Conservation (phyloP, 2,329 filamentous ascomycete genomes). For the Blastomyces percursus region DNA sequence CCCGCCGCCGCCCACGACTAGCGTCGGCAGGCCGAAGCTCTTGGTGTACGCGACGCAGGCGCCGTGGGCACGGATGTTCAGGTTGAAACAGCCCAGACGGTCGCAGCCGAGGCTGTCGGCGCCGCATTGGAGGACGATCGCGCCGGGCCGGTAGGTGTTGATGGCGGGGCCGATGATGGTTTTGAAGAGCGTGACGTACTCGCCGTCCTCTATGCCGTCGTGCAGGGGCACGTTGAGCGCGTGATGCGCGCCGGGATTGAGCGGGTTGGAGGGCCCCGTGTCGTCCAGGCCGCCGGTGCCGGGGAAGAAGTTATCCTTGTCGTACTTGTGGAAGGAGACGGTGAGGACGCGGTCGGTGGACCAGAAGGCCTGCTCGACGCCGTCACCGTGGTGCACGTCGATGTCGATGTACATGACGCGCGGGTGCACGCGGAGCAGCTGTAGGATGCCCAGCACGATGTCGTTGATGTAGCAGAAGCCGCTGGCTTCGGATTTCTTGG, state of each 20-base stretch:
- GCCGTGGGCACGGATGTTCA: slow-evolving; percentile 90
- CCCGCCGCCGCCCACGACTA: slow-evolving; percentile 87
- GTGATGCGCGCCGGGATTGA: slow-evolving; percentile 80
- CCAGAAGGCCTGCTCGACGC: slow-evolving; percentile 84
- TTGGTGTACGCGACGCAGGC: slow-evolving; percentile 87
- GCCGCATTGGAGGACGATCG: slow-evolving; percentile 90
- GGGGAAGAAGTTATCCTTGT: slow-evolving; percentile 73
- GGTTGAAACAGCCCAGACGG: slow-evolving; percentile 86
- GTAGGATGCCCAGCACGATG: slow-evolving; percentile 85
- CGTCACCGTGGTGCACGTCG: slow-evolving; percentile 83
- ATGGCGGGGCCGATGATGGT: slow-evolving; percentile 68
- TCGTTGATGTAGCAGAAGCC: slow-evolving; percentile 99
- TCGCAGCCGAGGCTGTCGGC: slow-evolving; percentile 92
- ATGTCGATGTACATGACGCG: slow-evolving; percentile 93
- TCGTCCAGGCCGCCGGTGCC: slow-evolving; percentile 80
- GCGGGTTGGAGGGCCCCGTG: slow-evolving; percentile 70
- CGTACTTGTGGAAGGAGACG: slow-evolving; percentile 93
- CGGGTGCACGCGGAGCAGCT: slow-evolving; percentile 69
- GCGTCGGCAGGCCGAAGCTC: slow-evolving; percentile 63
- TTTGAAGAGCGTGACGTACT: slow-evolving; percentile 79
- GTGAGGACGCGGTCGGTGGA: slow-evolving; percentile 85
- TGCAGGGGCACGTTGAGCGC: slow-evolving; percentile 82
- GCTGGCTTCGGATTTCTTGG: slow-evolving; percentile 84
- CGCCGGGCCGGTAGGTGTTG: slow-evolving; percentile 72
- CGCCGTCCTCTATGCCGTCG: slow-evolving; percentile 81